Evolutionary conservation across 1,139 yeast species (phyloP).

Genomic region (Yamadazyma songkhlaensis): DNA sequence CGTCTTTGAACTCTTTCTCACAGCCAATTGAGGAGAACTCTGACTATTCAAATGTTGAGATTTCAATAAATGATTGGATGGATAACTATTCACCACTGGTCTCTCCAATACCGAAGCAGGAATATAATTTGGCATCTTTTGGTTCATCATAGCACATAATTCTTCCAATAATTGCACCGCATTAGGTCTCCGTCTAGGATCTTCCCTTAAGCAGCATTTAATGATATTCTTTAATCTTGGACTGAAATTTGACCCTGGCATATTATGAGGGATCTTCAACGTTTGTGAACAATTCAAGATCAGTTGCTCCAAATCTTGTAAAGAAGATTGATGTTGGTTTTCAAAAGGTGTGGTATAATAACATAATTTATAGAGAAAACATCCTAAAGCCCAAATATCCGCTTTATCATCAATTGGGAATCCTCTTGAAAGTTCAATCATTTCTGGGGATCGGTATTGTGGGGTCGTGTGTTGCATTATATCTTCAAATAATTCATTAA

Average conservation of each 20-base stretch:
- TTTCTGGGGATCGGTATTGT: constrained; percentile 79
- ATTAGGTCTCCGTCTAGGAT: constrained; percentile 71
- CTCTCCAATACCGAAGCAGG: constrained; percentile 23
- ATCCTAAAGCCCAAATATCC: constrained; percentile 85
- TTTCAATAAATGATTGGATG: constrained; percentile 1
- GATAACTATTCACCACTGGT: constrained; percentile 5
- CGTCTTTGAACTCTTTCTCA: constrained; percentile 7
- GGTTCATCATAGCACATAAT: constrained; percentile 58
- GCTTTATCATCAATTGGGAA: constrained; percentile 72
- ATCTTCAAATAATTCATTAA: constrained; percentile 60
- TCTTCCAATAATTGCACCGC: constrained; percentile 70
- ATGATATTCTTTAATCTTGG: constrained; percentile 56
- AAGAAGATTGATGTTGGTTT: constrained; percentile 43
- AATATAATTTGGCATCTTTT: constrained; percentile 51
- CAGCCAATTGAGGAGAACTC: constrained; percentile 10
- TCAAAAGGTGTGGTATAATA: constrained; percentile 86
- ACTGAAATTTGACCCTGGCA: constrained; percentile 38
- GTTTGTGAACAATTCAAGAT: constrained; percentile 34
- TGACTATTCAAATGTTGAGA: constrained; percentile 7
- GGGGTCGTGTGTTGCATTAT: constrained; percentile 77
- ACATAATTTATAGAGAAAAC: constrained; percentile 71
- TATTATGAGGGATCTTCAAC: constrained; percentile 34
- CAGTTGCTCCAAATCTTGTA: constrained; percentile 39
- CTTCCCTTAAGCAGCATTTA: constrained; percentile 60
- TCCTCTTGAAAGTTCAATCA: constrained; percentile 69